phyloP scores from a whole-genome alignment of 106 monocot genomes.

The Dioscorea zingiberensis region DNA sequence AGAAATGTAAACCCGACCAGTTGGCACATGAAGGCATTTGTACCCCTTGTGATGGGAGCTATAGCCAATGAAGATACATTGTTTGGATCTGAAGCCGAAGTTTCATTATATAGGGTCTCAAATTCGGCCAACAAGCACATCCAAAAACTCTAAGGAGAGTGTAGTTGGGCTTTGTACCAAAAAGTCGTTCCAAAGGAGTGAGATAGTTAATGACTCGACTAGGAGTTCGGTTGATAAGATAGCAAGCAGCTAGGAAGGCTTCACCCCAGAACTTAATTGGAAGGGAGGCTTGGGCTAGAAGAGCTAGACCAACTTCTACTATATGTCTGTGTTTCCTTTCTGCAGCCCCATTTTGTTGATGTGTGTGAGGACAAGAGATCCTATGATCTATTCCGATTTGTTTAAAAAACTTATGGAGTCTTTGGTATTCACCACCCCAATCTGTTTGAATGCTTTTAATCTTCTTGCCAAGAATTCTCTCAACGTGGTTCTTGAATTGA shows the following conservation, averaged over 20 bases:
- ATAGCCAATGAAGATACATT: not conserved
- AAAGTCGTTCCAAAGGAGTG: not conserved
- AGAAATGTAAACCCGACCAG: not conserved
- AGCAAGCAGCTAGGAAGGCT: not conserved
- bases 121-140: not conserved
- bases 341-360: not conserved
- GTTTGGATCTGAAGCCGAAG: not conserved
- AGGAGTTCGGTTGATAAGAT: not conserved
- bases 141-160: not conserved
- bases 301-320: not conserved
- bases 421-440: too few species aligned
- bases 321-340: constrained; percentile 6
- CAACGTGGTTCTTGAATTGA: not conserved
- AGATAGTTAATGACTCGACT: not conserved
- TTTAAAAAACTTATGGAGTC: not conserved
- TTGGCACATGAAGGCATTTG: not conserved
- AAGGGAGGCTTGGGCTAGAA: not conserved
- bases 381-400: not conserved
- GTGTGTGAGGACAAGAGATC: constrained; percentile 2
- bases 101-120: not conserved
- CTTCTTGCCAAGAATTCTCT: not conserved
- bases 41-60: not conserved
- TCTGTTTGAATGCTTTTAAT: too few species aligned
- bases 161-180: not conserved
- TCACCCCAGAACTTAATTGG: not conserved